phyloP scores from a whole-genome alignment of 148 eudicot genomes.

The Beta vulgaris region DNA sequence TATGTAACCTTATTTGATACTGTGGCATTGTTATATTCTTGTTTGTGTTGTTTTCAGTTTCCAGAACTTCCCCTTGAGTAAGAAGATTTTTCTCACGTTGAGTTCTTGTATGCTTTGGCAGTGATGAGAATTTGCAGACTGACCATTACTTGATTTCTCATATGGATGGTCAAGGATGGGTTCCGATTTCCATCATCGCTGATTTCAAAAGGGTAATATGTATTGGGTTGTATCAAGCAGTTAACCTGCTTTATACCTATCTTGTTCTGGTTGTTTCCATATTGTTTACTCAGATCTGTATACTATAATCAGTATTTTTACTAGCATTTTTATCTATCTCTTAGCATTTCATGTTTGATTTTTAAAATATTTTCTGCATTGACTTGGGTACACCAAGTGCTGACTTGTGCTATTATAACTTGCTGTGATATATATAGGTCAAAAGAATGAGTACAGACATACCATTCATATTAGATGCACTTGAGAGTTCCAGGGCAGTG shows the following conservation, averaged over 20 bases:
- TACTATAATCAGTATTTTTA: background rate
- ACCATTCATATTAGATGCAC: slow-evolving; percentile 68
- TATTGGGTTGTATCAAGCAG: background rate
- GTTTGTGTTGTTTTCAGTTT: background rate
- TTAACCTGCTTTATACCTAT: slow-evolving; percentile 2
- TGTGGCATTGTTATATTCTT: background rate
- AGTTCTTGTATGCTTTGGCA: slow-evolving; percentile 43
- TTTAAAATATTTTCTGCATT: background rate
- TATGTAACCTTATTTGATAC: too few relatives aligned
- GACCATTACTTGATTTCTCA: slow-evolving; percentile 73
- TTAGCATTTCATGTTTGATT: background rate
- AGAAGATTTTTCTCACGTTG: slow-evolving; percentile 10
- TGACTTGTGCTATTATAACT: background rate
- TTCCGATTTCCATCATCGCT: slow-evolving; percentile 68
- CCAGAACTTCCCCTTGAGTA: background rate
- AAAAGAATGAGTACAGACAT: slow-evolving; percentile 78
- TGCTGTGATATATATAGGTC: slow-evolving; percentile 53
- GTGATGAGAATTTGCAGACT: slow-evolving; percentile 77
- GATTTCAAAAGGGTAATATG: slow-evolving; percentile 79
- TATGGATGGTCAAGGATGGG: slow-evolving; percentile 96
- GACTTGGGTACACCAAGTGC: background rate
- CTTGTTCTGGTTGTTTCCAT: background rate
- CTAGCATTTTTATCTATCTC: background rate
- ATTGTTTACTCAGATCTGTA: background rate
- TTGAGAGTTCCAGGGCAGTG: slow-evolving; percentile 61